Conservation (phyloP, 768 basidiomycete species). For the Leccinum obscurum region DNA sequence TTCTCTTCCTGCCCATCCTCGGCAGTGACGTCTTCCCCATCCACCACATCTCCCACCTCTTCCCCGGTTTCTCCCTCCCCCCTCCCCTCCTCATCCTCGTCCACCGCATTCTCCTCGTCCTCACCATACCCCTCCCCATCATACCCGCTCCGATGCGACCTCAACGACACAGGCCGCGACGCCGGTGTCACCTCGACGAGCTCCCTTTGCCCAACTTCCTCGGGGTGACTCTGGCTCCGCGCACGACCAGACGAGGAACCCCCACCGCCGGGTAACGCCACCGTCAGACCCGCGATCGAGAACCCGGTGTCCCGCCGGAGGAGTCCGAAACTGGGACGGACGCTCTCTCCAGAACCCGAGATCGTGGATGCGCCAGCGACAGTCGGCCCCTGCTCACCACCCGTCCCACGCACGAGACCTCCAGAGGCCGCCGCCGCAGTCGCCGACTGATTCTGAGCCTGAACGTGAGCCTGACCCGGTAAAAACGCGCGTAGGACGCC, state of each 20-base stretch:
- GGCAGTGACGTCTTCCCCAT: conserved; percentile 3
- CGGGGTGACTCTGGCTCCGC: conserved; percentile 8
- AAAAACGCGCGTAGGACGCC: conserved; percentile 81
- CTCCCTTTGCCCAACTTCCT: conserved; percentile 47
- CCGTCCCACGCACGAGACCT: too few species aligned
- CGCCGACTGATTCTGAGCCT: neutral
- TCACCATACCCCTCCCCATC: conserved; percentile 19
- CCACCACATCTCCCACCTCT: conserved; percentile 27
- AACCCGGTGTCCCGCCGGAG: conserved; percentile 76
- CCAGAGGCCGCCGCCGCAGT: too few species aligned
- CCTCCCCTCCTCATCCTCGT: conserved; percentile 2
- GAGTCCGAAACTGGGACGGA: conserved; percentile 59
- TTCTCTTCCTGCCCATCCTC: too few species aligned
- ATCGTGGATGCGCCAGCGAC: neutral
- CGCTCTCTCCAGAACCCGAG: conserved; percentile 18
- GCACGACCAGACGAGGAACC: conserved; percentile 6
- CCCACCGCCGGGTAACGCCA: conserved; percentile 49
- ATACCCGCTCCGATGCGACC: conserved; percentile 23
- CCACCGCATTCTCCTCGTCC: conserved; percentile 16
- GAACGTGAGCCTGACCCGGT: conserved; percentile 37
- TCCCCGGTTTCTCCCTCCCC: conserved; percentile 11
- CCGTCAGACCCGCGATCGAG: conserved; percentile 76
- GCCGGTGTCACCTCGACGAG: conserved; percentile 55
- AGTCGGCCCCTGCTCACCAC: too few species aligned
- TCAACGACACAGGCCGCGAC: conserved; percentile 48